phyloP scores from a whole-genome alignment of 495 filamentous ascomycete genomes.

The Parathielavia hyrcaniae region DNA sequence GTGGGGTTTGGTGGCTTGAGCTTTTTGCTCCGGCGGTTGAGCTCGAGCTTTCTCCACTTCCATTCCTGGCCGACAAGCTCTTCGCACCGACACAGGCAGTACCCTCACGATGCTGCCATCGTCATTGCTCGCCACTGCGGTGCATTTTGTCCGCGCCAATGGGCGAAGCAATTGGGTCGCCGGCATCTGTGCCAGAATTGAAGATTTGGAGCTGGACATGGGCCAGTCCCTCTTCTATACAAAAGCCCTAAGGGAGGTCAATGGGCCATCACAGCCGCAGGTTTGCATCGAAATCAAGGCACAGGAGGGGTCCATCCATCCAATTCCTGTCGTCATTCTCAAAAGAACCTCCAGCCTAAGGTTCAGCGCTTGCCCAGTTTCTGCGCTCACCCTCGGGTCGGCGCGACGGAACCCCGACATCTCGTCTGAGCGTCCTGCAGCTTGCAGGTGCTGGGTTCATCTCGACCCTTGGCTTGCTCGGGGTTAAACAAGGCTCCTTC shows the following conservation, averaged over 20 bases:
- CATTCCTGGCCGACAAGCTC: too few species aligned
- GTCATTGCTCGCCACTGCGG: constrained; percentile 3
- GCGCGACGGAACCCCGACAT: background rate
- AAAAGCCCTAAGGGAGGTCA: too few species aligned
- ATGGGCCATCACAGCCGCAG: too few species aligned
- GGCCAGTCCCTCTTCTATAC: too few species aligned
- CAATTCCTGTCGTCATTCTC: background rate
- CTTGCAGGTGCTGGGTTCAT: background rate
- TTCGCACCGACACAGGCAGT: background rate
- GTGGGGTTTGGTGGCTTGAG: too few species aligned
- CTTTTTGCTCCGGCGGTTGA: background rate
- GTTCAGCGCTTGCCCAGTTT: background rate
- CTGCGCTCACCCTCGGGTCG: background rate
- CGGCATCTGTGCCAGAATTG: too few species aligned
- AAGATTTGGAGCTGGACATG: too few species aligned
- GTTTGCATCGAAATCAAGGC: background rate
- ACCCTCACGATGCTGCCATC: background rate
- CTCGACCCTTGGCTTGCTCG: background rate
- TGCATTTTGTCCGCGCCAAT: too few species aligned
- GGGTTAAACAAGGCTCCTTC: background rate
- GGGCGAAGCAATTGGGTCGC: too few species aligned
- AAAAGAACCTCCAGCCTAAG: too few species aligned
- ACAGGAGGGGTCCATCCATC: background rate
- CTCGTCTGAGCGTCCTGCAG: background rate
- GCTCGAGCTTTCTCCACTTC: too few species aligned